Evolutionary conservation across 192 early-diverging fungal species (phyloP).

Genomic region (Rhizophagus sp.): DNA sequence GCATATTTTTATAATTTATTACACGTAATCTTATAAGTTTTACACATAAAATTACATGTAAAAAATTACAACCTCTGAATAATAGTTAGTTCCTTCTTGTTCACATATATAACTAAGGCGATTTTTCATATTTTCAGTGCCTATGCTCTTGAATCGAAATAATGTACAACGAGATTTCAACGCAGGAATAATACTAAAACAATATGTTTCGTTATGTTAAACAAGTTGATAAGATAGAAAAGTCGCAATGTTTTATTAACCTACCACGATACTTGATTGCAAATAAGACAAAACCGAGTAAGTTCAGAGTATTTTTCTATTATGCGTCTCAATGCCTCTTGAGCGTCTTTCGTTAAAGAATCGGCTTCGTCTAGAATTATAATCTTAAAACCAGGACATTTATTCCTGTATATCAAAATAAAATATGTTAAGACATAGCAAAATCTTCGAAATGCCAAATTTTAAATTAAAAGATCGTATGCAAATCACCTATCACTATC

Average conservation of each 20-base stretch:
- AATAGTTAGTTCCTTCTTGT: slow-evolving; percentile 65
- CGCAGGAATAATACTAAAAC: slow-evolving; percentile 85
- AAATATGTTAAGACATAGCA: neutral
- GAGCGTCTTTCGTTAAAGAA: slow-evolving; percentile 94
- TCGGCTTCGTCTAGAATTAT: slow-evolving; percentile 98
- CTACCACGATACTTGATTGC: slow-evolving; percentile 81
- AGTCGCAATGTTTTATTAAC: neutral
- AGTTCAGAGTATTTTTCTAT: slow-evolving; percentile 94
- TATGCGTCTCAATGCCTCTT: slow-evolving; percentile 86
- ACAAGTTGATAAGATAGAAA: neutral
- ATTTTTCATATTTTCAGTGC: slow-evolving; percentile 54
- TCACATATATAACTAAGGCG: slow-evolving; percentile 68
- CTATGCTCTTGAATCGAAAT: slow-evolving; percentile 90
- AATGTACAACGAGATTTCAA: slow-evolving; percentile 92
- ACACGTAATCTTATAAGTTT: neutral
- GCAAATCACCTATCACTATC: neutral
- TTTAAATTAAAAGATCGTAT: neutral
- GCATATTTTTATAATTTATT: neutral
- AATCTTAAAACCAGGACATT: slow-evolving; percentile 90
- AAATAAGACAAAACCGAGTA: slow-evolving; percentile 94
- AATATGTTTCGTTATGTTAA: neutral
- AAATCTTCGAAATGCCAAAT: neutral
- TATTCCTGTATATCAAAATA: slow-evolving; percentile 20
- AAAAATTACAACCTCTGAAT: slow-evolving; percentile 44
- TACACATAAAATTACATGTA: slow-evolving; percentile 17